Conservation (phyloP, 2,329 filamentous ascomycete genomes). For the Hymenoscyphus albidus region DNA sequence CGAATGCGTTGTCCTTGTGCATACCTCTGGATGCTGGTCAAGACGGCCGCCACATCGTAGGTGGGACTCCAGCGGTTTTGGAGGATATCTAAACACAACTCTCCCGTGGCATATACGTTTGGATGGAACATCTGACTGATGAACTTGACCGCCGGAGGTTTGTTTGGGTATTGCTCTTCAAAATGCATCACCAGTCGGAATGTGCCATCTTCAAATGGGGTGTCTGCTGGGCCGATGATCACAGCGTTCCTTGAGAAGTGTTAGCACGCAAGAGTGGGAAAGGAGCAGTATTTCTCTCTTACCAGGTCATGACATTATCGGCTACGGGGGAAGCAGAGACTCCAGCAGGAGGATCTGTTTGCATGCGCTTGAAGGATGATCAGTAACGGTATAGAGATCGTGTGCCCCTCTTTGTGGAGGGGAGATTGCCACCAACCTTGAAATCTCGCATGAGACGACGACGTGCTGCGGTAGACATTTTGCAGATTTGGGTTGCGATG, state of each 20-base stretch:
- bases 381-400: conserved; percentile 22
- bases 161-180: conserved; percentile 98
- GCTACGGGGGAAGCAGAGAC: conserved; percentile 95
- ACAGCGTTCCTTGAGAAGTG: conserved; percentile 79
- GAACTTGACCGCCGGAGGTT: conserved; percentile 96
- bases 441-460: conserved; percentile 98
- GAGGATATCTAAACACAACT: conserved; percentile 92
- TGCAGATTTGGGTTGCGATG: neutral
- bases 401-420: conserved; percentile 14
- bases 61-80: conserved; percentile 99
- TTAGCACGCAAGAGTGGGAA: neutral
- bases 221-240: conserved; percentile 95
- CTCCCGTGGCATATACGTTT: conserved; percentile 95
- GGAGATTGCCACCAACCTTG: conserved; percentile 63
- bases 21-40: conserved; percentile 97
- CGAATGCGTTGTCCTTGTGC: conserved; percentile 8
- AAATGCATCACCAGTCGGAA: conserved; percentile 99
- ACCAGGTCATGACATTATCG: conserved; percentile 98
- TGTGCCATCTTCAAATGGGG: conserved; percentile 96
- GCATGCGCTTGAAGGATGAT: conserved; percentile 72
- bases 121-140: conserved; percentile 99
- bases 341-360: conserved; percentile 94
- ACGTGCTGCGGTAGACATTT: conserved; percentile 89
- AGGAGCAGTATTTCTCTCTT: conserved; percentile 23
- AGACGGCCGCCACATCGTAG: conserved; percentile 93